A percentile compares a stretch with the other conserved stretches of the same genome.
Evolutionary conservation across 805 yeast genomes (phyloP).

Genomic region (Candida xiaguanensis): DNA sequence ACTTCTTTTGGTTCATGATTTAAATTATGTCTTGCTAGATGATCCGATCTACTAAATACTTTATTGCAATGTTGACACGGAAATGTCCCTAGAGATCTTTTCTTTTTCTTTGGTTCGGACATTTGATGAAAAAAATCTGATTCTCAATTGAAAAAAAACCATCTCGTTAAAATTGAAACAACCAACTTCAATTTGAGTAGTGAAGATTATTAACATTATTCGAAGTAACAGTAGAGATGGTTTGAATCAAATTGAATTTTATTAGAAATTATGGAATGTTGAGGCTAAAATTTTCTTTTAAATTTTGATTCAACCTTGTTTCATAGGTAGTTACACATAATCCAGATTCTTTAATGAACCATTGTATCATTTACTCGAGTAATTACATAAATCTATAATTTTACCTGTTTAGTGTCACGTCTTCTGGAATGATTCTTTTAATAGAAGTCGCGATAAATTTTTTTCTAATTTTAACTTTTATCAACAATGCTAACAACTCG

Average conservation of each 20-base stretch:
- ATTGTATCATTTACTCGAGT: too few relatives aligned
- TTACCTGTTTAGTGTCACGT: neutral
- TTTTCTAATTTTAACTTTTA: neutral
- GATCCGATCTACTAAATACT: slow-evolving; percentile 58
- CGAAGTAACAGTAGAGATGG: too few relatives aligned
- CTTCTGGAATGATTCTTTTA: neutral
- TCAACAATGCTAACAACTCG: slow-evolving; percentile 35
- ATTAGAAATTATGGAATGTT: too few relatives aligned
- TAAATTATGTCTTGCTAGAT: slow-evolving; percentile 58
- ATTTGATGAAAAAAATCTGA: slow-evolving; percentile 1
- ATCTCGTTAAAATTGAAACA: too few relatives aligned
- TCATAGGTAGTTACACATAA: too few relatives aligned
- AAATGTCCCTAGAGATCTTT: slow-evolving; percentile 27
- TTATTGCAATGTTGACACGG: slow-evolving; percentile 48
- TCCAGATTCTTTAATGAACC: too few relatives aligned
- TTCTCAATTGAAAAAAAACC: neutral
- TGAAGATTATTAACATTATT: neutral
- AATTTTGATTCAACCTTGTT: too few relatives aligned
- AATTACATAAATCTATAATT: too few relatives aligned
- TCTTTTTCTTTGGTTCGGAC: slow-evolving; percentile 15
- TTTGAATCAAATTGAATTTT: too few relatives aligned
- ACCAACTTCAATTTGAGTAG: neutral
- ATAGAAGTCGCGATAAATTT: neutral
- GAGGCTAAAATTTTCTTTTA: too few relatives aligned
- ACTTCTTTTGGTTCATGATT: slow-evolving; percentile 56